Base-by-base conservation (phyloP, 306 rosid species). In the Vachellia pachyceras region DNA sequence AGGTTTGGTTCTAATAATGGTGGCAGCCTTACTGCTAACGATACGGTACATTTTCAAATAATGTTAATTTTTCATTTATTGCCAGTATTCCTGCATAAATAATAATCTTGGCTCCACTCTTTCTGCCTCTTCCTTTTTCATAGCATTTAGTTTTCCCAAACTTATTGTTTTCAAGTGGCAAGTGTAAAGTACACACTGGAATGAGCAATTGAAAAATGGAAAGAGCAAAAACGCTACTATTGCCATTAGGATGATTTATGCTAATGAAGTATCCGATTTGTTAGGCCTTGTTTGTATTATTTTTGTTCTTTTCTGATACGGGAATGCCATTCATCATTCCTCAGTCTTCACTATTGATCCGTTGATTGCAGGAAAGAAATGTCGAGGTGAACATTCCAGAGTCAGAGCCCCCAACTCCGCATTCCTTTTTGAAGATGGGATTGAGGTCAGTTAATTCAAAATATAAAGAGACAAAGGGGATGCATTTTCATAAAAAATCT, bases 331-430 rank as follows among this genome's bases (percentile, higher is more conserved):
- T 76, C 39, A 58, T 39, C 44, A 65, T 76, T 80, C 57, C 69
- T 60, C 85, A 81, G 61, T 84, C 42, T 42, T 66, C 5, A 29
- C 47, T 67, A 63, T 72, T 76, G 35, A 66, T 66, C 57, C 84
- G 81, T 52, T 77, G 79, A 71, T 85, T 83, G 73, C 87, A 96
- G 98, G 99, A 93, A 77, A 90, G 93, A 88, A 94, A 88, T 86
- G 91, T 92, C 29, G 97, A 92, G 23, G 85, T 85, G 33, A 95
- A 79, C 83, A 84, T 82, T 84, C 97, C 82, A 66, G 98, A 91
- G 68, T 91, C 97, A 41, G 99, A 96, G 85, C 98, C 98, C 82
- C 92, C 93, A 54, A 93, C 99, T 78, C 98, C 99, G 55, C 97
- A 88, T 88, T 85, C 97, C 79, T 78, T 93, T 79, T 29, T 85